Percentiles rank a stretch among this genome's conserved stretches.
These are phyloP conservation scores for Dactylonectria estremocensis DNA, from an alignment of 2,329 filamentous ascomycete species.

Conservation along the genomic window DNA sequence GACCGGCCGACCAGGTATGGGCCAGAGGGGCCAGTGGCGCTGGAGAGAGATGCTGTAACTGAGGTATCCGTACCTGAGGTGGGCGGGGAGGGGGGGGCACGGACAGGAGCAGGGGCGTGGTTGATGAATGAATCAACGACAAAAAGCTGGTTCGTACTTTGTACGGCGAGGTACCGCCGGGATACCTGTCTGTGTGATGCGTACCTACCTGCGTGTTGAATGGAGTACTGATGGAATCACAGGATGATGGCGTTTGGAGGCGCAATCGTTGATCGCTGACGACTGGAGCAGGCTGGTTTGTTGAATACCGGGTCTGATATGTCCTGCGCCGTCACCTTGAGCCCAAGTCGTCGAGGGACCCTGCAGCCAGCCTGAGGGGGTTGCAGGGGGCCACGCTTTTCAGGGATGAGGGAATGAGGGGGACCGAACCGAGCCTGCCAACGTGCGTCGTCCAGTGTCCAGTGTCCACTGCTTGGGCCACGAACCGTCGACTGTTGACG, in stretches of 20 bases:
- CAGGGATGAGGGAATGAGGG: neutral
- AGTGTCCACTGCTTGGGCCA: neutral
- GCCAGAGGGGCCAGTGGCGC: constrained; percentile 1
- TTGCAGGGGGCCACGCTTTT: neutral
- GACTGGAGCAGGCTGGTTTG: neutral
- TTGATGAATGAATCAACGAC: neutral
- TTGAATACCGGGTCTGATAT: neutral
- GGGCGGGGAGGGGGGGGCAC: neutral
- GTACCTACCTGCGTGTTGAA: no score
- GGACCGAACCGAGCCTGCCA: neutral
- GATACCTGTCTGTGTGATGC: neutral
- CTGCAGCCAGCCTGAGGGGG: neutral
- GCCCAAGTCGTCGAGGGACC: neutral
- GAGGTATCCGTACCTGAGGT: constrained; percentile 1
- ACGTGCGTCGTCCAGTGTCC: neutral
- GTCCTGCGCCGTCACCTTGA: neutral
- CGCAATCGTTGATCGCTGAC: neutral
- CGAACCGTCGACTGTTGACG: constrained; percentile 1
- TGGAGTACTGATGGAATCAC: neutral
- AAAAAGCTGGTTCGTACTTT: neutral
- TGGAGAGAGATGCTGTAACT: neutral
- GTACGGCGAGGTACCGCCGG: neutral
- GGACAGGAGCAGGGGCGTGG: neutral
- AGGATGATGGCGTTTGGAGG: neutral
- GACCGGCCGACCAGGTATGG: neutral